These are phyloP conservation scores for Aspergillus nidulans DNA, from an alignment of 495 filamentous ascomycete genomes.

Conservation along the genomic window DNA sequence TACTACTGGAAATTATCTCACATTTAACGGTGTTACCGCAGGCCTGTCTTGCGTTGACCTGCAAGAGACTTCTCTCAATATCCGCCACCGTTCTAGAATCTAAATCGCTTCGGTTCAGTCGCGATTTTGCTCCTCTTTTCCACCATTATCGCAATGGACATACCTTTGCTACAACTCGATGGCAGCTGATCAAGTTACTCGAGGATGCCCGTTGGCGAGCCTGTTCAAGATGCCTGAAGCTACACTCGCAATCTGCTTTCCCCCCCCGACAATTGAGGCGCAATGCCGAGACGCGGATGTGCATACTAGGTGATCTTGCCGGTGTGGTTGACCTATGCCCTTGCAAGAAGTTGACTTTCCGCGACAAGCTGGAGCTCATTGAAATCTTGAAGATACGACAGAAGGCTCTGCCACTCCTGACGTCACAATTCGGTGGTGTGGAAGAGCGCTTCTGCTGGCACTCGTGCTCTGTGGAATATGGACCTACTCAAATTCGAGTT, in stretches of 20 bases:
- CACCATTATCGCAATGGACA: slow-evolving; percentile 42
- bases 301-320: slow-evolving; percentile 37
- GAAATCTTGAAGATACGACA: slow-evolving; percentile 33
- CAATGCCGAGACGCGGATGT: slow-evolving; percentile 34
- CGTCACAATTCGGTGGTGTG: slow-evolving; percentile 29
- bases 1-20: slow-evolving; percentile 39
- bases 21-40: slow-evolving; percentile 37
- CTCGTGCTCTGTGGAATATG: slow-evolving; percentile 41
- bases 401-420: slow-evolving; percentile 25
- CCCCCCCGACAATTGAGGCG: slow-evolving; percentile 32
- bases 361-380: slow-evolving; percentile 36
- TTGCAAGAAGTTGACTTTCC: slow-evolving; percentile 46
- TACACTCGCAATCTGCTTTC: slow-evolving; percentile 38
- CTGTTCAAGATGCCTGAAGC: slow-evolving; percentile 43
- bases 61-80: slow-evolving; percentile 40
- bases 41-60: slow-evolving; percentile 41
- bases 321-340: slow-evolving; percentile 45
- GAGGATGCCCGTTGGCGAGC: slow-evolving; percentile 38
- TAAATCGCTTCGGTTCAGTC: slow-evolving; percentile 37
- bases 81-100: slow-evolving; percentile 31
- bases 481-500: slow-evolving; percentile 34
- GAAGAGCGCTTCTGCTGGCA: slow-evolving; percentile 42
- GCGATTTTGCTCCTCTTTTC: slow-evolving; percentile 44
- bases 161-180: slow-evolving; percentile 38
- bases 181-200: slow-evolving; percentile 38